Evolutionary conservation across 306 rosid species (phyloP).

Genomic region (Vicia faba): DNA sequence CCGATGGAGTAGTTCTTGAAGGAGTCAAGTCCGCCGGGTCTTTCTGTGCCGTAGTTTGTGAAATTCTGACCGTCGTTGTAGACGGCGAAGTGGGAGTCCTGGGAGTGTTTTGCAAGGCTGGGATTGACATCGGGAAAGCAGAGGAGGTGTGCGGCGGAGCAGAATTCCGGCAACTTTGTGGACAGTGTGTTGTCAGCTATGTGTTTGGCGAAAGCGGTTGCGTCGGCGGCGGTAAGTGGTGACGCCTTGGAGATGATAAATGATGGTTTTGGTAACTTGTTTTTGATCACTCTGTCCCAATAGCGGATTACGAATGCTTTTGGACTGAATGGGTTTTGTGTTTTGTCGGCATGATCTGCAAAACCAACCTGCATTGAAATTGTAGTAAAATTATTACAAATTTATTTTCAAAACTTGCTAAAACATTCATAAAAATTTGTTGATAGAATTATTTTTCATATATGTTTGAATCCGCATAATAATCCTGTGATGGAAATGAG

Average conservation of each 20-base stretch:
- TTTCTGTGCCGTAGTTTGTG: constrained; percentile 65
- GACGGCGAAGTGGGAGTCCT: constrained; percentile 42
- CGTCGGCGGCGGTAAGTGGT: constrained; percentile 55
- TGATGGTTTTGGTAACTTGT: constrained; percentile 47
- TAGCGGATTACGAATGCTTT: constrained; percentile 65
- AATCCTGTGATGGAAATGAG: background rate
- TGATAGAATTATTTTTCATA: too few relatives aligned
- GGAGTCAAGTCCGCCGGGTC: constrained; percentile 53
- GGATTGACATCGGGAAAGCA: constrained; percentile 61
- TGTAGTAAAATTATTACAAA: background rate
- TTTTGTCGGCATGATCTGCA: constrained; percentile 36
- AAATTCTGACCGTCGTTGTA: constrained; percentile 55
- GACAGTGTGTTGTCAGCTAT: constrained; percentile 55
- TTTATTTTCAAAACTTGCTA: background rate
- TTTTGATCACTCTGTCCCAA: constrained; percentile 65
- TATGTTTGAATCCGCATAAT: background rate
- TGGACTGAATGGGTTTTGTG: constrained; percentile 74
- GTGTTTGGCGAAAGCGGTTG: constrained; percentile 54
- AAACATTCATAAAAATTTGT: too few relatives aligned
- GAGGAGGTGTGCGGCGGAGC: constrained; percentile 75
- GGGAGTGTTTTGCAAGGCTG: constrained; percentile 50
- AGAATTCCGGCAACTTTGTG: constrained; percentile 63
- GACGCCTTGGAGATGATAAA: constrained; percentile 74
- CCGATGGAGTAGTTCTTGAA: constrained; percentile 68
- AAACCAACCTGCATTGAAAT: constrained; percentile 57